Base-by-base conservation (phyloP, 2,329 filamentous ascomycete species). In the Claviceps digitariae region DNA sequence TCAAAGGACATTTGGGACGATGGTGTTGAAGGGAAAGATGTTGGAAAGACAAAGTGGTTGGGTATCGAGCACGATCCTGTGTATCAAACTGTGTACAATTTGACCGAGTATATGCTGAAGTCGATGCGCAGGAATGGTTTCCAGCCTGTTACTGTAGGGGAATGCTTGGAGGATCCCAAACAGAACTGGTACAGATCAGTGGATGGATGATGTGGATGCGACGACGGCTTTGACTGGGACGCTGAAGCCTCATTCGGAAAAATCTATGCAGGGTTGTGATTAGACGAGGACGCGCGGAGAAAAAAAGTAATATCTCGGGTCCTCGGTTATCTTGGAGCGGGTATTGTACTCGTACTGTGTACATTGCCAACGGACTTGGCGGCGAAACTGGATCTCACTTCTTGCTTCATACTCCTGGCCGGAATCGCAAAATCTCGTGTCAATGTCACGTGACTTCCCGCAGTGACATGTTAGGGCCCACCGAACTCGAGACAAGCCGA, bases 21-120 rank as follows among this genome's bases (percentile, higher is more conserved):
- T 1, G 61, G 62, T 17, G 66, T 71, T 40, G 75, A 73, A 57
- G 63, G 60, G 1, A 36, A 49, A 15, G 56, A 61, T 20, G 56
- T 63, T 0, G 52, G 52, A 0, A 52, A 45, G 1, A 65, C 61
- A 36, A 65, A 64, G 54, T 79, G 72, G 65, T 69, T 83, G 46
- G 68, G 72, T 20, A 79, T 83, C 57, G 73, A 74, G 49, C 75
- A 78, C 55, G 75, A 78, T 55, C 71, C 74, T 6, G 69, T 75
- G 20, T 67, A 72, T 55, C 68, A 74, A 47, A 67, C 69, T 0
- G 74, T 72, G 20, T 63, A 68, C 48, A 72, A 72, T 53, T 62
- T 78, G 52, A 66, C 66, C 2, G 62, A 64, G 67, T 67, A 70
- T 57, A 73, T 75, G 65, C 63, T 76, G 44, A 54, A 63, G 40